Percentiles rank a stretch among this genome's conserved stretches.
Conservation (phyloP, 768 basidiomycete genomes). For the Auriculariales sp. region DNA sequence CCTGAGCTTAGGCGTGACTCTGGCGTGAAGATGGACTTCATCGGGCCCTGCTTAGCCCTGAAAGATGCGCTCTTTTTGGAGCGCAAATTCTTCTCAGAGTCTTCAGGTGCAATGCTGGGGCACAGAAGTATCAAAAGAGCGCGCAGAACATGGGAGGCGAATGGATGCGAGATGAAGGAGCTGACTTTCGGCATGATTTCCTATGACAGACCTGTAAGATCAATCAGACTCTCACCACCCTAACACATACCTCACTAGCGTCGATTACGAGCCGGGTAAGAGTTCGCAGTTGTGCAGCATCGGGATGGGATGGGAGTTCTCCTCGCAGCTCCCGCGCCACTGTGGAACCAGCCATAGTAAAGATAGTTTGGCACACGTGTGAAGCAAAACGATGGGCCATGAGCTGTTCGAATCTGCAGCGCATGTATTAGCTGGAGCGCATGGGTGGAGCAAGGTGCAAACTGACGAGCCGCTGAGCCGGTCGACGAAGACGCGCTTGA, state of each 20-base stretch:
- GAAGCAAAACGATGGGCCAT: constrained; percentile 80
- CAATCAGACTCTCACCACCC: background rate
- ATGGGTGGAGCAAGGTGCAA: constrained; percentile 3
- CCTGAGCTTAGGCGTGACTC: constrained; percentile 25
- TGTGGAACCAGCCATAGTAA: constrained; percentile 50
- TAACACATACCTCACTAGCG: constrained; percentile 4
- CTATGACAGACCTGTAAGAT: constrained; percentile 18
- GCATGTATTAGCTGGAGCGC: background rate
- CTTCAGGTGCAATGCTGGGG: constrained; percentile 23
- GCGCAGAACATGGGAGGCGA: constrained; percentile 83
- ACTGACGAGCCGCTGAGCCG: constrained; percentile 79
- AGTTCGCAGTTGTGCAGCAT: constrained; percentile 22
- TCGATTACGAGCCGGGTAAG: constrained; percentile 18
- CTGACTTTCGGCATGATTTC: constrained; percentile 55
- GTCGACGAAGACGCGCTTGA: constrained; percentile 82
- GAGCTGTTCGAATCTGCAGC: constrained; percentile 43
- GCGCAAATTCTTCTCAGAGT: constrained; percentile 24
- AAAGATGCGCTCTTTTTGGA: constrained; percentile 76
- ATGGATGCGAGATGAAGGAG: constrained; percentile 64
- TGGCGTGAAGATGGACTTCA: constrained; percentile 59
- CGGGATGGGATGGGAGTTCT: constrained; percentile 33
- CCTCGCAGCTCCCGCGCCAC: constrained; percentile 54
- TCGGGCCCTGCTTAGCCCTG: constrained; percentile 65
- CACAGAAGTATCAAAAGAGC: constrained; percentile 66
- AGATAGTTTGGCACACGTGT: constrained; percentile 86